Percentiles rank a stretch among this genome's conserved stretches.
phyloP scores from a whole-genome alignment of 768 basidiomycete species.

The Termitomyces sp. region DNA sequence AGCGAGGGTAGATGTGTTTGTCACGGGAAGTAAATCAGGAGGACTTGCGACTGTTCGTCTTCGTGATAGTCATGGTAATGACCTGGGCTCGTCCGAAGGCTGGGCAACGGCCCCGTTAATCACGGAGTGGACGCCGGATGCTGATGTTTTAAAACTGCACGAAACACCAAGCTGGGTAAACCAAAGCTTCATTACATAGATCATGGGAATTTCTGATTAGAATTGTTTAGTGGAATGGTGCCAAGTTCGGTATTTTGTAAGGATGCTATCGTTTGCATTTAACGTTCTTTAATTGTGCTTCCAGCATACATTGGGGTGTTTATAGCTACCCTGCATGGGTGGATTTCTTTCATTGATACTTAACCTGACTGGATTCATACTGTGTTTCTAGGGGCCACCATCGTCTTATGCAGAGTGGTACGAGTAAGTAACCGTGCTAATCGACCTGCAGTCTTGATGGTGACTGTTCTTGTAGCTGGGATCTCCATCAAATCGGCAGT shows the following conservation, averaged over 20 bases:
- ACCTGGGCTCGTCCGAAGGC: constrained; percentile 29
- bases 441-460: background rate
- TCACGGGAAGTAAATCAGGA: constrained; percentile 26
- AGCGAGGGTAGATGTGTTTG: constrained; percentile 41
- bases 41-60: constrained; percentile 29
- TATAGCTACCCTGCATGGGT: constrained; percentile 45
- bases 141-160: constrained; percentile 32
- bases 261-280: constrained; percentile 10
- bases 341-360: background rate
- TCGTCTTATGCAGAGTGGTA: constrained; percentile 53
- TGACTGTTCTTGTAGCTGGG: constrained; percentile 23
- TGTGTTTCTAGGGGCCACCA: constrained; percentile 28
- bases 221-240: constrained; percentile 37
- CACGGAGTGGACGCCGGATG: constrained; percentile 34
- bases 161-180: constrained; percentile 52
- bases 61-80: constrained; percentile 25
- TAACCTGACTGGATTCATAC: background rate
- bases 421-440: constrained; percentile 28
- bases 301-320: constrained; percentile 46
- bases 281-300: constrained; percentile 2
- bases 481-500: constrained; percentile 32
- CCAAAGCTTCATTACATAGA: background rate
- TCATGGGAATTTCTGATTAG: background rate
- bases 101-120: constrained; percentile 35
- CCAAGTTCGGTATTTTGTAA: constrained; percentile 56